Evolutionary conservation across 176 grass and related monocot genomes (phyloP), one percentile per base, ranked within the genome.

Genomic region (Musa itinerans): DNA sequence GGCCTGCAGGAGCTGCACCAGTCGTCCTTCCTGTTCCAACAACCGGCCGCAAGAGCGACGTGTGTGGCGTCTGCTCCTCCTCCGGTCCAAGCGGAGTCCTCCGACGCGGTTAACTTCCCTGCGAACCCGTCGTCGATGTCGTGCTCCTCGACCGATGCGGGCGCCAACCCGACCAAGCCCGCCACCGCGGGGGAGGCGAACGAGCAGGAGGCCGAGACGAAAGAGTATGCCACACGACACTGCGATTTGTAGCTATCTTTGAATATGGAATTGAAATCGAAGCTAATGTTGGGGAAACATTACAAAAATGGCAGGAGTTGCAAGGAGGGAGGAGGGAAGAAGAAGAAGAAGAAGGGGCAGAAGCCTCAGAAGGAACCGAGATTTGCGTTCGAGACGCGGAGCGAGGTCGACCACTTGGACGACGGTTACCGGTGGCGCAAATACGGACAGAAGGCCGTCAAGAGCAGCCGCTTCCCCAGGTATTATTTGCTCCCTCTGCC

Each of bases 361-460:
- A 69, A 69, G 13, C 66, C 25, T 69, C 19, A 24, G 26, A 27
- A 10, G 1, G 26, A 69, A 4, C 66, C 66, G 66, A 11, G 66
- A 48, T 19, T 69, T 11, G 66, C 66, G 11, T 69, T 69, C 27
- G 49, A 69, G 66, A 69, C 66, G 66, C 25, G 29, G 77, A 97
- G 90, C 72, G 93, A 93, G 81, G 87, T 97, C n/a, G 93, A 97
- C 86, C 87, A 97, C 80, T 86, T 93, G 2, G 93, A 93, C 74
- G 93, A 97, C 74, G 93, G 93, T 29, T 97, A 93, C 53, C 85
- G 90, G 72, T 97, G 93, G 93, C 87, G 93, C 79, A 97, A 98
- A 78, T 98, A 98, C 26, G 94, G 94, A 55, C 94, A 93, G 82
- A 98, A 98, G 79, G 94, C 94, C 8, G 94, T 98, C 82, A 98